A percentile compares a stretch with the other conserved stretches of the same genome.
These are phyloP conservation scores for Fusarium sp. DNA, from an alignment of 2,329 filamentous ascomycete genomes.

Conservation along the genomic window DNA sequence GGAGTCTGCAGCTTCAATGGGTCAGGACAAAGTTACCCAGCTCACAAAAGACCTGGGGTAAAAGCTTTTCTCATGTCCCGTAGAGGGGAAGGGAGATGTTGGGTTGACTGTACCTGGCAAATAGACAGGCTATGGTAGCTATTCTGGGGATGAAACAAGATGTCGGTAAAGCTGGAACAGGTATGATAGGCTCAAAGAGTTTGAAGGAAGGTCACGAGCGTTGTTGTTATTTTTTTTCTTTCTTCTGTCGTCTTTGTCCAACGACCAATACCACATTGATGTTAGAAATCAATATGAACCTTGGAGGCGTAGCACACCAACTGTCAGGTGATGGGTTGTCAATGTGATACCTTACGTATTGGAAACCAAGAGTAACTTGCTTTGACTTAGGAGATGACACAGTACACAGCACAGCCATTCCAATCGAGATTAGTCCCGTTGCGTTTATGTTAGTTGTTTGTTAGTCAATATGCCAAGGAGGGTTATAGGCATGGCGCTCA, in stretches of 20 bases:
- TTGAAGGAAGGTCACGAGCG: constrained; percentile 21
- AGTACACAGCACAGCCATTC: constrained; percentile 11
- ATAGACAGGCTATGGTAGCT: neutral
- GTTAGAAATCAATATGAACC: neutral
- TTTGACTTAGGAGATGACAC: constrained; percentile 2
- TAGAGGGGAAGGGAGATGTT: neutral
- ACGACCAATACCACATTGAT: neutral
- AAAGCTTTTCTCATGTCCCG: constrained; percentile 13
- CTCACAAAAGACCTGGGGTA: constrained; percentile 12
- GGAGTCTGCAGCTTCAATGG: constrained; percentile 7
- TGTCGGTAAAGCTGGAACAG: constrained; percentile 16
- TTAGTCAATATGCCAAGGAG: constrained; percentile 11
- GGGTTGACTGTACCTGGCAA: neutral
- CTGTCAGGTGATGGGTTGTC: constrained; percentile 37
- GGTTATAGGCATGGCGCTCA: neutral
- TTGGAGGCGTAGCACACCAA: constrained; percentile 26
- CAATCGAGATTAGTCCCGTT: constrained; percentile 14
- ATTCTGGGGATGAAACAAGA: constrained; percentile 13
- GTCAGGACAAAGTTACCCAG: neutral
- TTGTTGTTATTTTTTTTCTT: constrained; percentile 4
- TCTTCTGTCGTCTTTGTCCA: constrained; percentile 1
- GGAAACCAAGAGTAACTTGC: constrained; percentile 15
- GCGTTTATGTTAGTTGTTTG: neutral
- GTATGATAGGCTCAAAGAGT: constrained; percentile 14
- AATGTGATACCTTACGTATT: constrained; percentile 36